Evolutionary conservation across 768 basidiomycete species (phyloP).

Genomic region (Asterophora lycoperdoides): DNA sequence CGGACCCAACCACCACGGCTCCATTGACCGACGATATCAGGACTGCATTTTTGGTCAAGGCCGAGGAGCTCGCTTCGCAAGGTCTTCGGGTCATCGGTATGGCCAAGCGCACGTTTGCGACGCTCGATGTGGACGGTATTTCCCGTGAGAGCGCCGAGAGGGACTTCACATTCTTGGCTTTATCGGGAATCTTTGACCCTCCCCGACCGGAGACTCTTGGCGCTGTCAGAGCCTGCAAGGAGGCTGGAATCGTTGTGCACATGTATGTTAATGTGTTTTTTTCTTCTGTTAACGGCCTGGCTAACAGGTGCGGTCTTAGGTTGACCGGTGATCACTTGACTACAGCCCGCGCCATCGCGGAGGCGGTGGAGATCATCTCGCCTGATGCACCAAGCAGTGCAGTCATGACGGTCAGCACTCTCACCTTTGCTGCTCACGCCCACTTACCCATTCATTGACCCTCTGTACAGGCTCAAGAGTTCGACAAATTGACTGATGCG

Average conservation of each 20-base stretch:
- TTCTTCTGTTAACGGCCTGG: background rate
- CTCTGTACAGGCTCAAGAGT: slow-evolving; percentile 34
- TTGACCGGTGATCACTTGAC: slow-evolving; percentile 51
- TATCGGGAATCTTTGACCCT: slow-evolving; percentile 55
- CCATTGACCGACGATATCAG: slow-evolving; percentile 27
- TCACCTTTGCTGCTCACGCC: background rate
- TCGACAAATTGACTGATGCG: slow-evolving; percentile 49
- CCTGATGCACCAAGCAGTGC: slow-evolving; percentile 36
- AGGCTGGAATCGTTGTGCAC: slow-evolving; percentile 49
- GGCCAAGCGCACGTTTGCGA: slow-evolving; percentile 23
- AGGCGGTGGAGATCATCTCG: slow-evolving; percentile 42
- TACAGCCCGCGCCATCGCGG: slow-evolving; percentile 50
- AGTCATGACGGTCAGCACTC: slow-evolving; percentile 30
- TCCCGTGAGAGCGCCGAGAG: slow-evolving; percentile 42
- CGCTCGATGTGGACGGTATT: slow-evolving; percentile 21
- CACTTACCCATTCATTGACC: background rate
- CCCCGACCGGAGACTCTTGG: slow-evolving; percentile 50
- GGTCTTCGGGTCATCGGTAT: slow-evolving; percentile 39
- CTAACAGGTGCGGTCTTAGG: slow-evolving; percentile 28
- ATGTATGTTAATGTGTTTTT: slow-evolving; percentile 23
- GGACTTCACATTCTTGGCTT: slow-evolving; percentile 45
- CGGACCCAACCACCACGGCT: slow-evolving; percentile 17
- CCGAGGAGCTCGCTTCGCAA: slow-evolving; percentile 36
- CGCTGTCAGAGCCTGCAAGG: slow-evolving; percentile 46
- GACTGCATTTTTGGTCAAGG: slow-evolving; percentile 26